These are phyloP conservation scores for Chalciporus piperatus DNA, from an alignment of 768 basidiomycete species.

Conservation along the genomic window DNA sequence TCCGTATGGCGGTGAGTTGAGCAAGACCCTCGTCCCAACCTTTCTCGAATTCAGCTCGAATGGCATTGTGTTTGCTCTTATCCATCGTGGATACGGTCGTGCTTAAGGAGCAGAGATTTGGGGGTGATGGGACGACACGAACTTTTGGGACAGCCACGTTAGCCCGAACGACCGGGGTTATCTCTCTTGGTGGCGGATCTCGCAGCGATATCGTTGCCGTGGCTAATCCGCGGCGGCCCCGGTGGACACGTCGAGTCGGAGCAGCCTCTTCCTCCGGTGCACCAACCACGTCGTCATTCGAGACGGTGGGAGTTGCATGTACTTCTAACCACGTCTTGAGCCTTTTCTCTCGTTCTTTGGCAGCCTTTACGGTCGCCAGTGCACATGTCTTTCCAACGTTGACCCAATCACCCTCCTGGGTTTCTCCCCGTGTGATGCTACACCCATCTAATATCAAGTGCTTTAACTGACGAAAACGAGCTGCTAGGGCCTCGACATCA, in stretches of 20 bases:
- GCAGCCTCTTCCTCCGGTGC: constrained; percentile 1
- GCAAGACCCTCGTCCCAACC: constrained; percentile 64
- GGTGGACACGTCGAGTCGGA: constrained; percentile 26
- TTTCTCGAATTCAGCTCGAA: constrained; percentile 51
- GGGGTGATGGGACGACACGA: constrained; percentile 55
- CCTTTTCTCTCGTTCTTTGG: constrained; percentile 65
- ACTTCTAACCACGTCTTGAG: constrained; percentile 51
- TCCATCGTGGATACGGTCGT: constrained; percentile 35
- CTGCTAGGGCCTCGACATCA: constrained; percentile 55
- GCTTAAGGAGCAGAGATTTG: constrained; percentile 48
- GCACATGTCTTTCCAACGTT: constrained; percentile 62
- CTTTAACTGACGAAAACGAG: constrained; percentile 47
- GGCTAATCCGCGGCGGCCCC: constrained; percentile 62
- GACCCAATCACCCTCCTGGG: constrained; percentile 53
- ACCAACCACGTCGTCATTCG: not conserved
- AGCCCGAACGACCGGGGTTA: constrained; percentile 7
- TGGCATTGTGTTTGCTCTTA: constrained; percentile 36
- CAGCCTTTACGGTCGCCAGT: constrained; percentile 55
- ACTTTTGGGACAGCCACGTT: constrained; percentile 36
- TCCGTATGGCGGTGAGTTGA: constrained; percentile 48
- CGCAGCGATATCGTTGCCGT: constrained; percentile 63
- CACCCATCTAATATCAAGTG: constrained; percentile 76
- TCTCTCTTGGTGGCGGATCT: constrained; percentile 22
- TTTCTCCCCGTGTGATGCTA: constrained; percentile 48
- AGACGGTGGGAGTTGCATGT: constrained; percentile 9